Conservation (phyloP, 2,329 filamentous ascomycete species). For the Diplodia mutila region DNA sequence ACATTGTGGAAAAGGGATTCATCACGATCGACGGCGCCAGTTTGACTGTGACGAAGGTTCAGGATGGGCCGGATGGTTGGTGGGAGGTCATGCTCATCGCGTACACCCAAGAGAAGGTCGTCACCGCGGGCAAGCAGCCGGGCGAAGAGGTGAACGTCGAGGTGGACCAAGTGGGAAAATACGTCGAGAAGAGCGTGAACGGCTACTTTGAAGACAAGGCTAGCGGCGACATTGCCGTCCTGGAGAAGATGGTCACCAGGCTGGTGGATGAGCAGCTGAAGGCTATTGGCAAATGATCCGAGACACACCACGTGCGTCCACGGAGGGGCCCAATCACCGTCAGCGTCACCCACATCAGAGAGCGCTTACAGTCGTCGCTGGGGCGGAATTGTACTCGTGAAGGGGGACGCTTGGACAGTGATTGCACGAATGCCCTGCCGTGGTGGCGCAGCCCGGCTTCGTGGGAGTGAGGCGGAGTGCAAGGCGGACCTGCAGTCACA, state of each 20-base stretch:
- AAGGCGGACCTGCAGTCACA: conserved; percentile 11
- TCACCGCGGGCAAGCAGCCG: conserved; percentile 74
- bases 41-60: conserved; percentile 84
- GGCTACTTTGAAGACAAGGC: conserved; percentile 70
- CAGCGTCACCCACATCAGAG: neutral
- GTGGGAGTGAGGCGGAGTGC: conserved; percentile 25
- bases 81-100: conserved; percentile 96
- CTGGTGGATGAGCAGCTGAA: conserved; percentile 73
- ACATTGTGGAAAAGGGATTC: conserved; percentile 96
- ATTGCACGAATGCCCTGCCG: conserved; percentile 17
- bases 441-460: conserved; percentile 21
- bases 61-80: conserved; percentile 80
- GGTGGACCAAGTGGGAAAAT: conserved; percentile 86
- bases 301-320: conserved; percentile 13
- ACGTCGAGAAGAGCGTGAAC: conserved; percentile 85
- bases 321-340: neutral
- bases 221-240: conserved; percentile 54
- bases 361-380: conserved; percentile 15
- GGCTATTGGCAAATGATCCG: conserved; percentile 37
- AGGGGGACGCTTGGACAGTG: conserved; percentile 9
- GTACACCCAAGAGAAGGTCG: conserved; percentile 92
- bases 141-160: conserved; percentile 90
- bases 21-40: conserved; percentile 93
- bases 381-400: conserved; percentile 12
- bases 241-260: conserved; percentile 62